Evolutionary conservation across 73 alveolate genomes (phyloP), one percentile per base, ranked within the genome.

Genomic region (Symbiodinium natans): DNA sequence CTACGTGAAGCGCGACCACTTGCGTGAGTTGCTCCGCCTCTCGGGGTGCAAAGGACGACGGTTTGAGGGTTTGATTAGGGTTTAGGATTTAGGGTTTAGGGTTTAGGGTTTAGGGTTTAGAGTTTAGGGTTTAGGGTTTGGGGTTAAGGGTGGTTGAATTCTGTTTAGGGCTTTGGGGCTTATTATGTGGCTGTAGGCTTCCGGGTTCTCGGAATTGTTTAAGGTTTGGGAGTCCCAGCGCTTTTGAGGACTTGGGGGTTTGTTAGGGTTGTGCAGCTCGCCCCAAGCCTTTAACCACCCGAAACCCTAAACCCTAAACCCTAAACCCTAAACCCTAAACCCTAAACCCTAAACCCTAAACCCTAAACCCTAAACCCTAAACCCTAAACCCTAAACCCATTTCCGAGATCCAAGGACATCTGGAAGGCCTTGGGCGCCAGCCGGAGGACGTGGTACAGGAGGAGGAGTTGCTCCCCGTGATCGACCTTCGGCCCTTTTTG

Each of bases 1-100:
- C 41, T 88, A 88, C 46, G 77, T 88, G 73, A 88, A 88, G 95
- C 95, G 95, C 29, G 95, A 88, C 31, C 86, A 88, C 29, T 41
- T 88, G 11, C 84, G 95, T 1, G 95, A 88, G 71, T 41, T 88
- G 41, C 42, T 88, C 71, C 86, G 95, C 40, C 40, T 7, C 90
- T 82, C 39, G 63, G 34, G 68, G 25, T n/a, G 36, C 10, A 48
- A 5, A 48, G 10, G 10, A 48, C 27, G 63, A 25, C 56, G 63
- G 10, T 48, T 48, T 48, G 63, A 25, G 63, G 63, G 1, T 48
- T 48, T 5, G 9, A 46, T 46, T 2, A 46, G 4, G 59, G 59
- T 2, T 46, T 46, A 46, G 59, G 59, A 0, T 13, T 2, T 46
- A 0, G 17, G 1, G 59, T 46, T 2, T 21, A 2, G 59, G 5